These are phyloP conservation scores for Coffea humblotiana DNA, from an alignment of 305 asterid genomes.

Conservation along the genomic window DNA sequence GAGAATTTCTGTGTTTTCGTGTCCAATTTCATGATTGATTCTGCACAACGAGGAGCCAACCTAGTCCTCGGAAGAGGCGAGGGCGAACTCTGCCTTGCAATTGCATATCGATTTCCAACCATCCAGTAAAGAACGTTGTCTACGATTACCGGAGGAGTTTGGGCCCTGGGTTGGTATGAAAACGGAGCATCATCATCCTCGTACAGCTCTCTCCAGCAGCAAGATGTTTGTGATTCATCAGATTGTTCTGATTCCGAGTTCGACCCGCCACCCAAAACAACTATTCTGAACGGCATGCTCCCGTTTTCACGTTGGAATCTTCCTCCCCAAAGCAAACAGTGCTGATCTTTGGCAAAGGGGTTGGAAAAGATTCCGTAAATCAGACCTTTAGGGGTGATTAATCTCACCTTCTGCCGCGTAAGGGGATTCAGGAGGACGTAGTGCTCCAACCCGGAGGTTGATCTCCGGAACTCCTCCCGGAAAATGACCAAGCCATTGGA, in stretches of 20 bases:
- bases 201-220: not conserved
- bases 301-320: not conserved
- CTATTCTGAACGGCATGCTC: not conserved
- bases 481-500: not conserved
- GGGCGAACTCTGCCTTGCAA: not conserved
- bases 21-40: constrained; percentile 4
- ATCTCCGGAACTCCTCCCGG: not conserved
- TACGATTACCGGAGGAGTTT: not conserved
- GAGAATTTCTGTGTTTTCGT: not conserved
- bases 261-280: not conserved
- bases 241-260: not conserved
- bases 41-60: not conserved
- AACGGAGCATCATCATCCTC: not conserved
- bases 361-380: not conserved
- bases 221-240: not conserved
- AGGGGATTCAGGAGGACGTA: not conserved
- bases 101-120: not conserved
- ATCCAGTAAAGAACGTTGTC: not conserved
- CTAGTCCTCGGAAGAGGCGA: not conserved
- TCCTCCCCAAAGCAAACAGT: not conserved
- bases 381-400: not conserved
- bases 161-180: not conserved
- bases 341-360: not conserved
- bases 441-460: not conserved
- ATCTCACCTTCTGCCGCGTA: not conserved